Percentiles rank a stretch among this genome's conserved stretches.
These are phyloP conservation scores for Nitzschia putrida DNA, from an alignment of 108 stramenopile species.

Conservation along the genomic window DNA sequence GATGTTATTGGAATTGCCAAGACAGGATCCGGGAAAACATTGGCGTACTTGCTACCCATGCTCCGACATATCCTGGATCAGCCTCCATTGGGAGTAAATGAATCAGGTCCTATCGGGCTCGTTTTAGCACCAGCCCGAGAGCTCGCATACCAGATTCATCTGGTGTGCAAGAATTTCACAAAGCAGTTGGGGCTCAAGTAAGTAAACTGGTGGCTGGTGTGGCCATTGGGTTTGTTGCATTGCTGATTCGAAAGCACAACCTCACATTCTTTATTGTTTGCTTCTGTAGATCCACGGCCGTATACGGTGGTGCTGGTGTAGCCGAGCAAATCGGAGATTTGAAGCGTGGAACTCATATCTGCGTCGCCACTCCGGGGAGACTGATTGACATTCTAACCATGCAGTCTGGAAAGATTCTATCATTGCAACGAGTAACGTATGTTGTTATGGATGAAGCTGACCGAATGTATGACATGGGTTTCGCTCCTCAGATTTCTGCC, in stretches of 20 bases:
- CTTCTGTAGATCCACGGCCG: slow-evolving; percentile 70
- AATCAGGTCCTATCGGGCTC: slow-evolving; percentile 96
- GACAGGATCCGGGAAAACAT: slow-evolving; percentile 96
- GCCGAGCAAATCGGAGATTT: slow-evolving; percentile 97
- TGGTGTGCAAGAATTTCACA: slow-evolving; percentile 80
- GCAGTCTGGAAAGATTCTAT: slow-evolving; percentile 94
- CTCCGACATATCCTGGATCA: slow-evolving; percentile 93
- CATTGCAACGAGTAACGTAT: slow-evolving; percentile 89
- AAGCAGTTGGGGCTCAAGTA: slow-evolving; percentile 82
- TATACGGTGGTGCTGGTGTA: slow-evolving; percentile 97
- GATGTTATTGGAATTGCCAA: slow-evolving; percentile 99
- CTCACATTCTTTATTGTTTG: background rate
- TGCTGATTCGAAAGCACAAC: no score
- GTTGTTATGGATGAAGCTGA: slow-evolving; percentile 99
- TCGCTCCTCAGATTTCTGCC: slow-evolving; percentile 96
- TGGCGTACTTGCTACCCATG: slow-evolving; percentile 95
- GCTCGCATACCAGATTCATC: slow-evolving; percentile 93
- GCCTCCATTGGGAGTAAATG: slow-evolving; percentile 82
- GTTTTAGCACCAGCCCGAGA: slow-evolving; percentile 97
- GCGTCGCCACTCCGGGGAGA: slow-evolving; percentile 97
- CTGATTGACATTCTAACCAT: slow-evolving; percentile 99
- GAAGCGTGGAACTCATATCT: slow-evolving; percentile 95
- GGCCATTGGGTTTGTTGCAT: background rate
- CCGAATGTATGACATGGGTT: slow-evolving; percentile 99
- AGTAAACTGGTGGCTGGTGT: slow-evolving; percentile 36